Conservation (phyloP, 192 early-diverging fungal genomes). For the Lunasporangiospora selenospora region DNA sequence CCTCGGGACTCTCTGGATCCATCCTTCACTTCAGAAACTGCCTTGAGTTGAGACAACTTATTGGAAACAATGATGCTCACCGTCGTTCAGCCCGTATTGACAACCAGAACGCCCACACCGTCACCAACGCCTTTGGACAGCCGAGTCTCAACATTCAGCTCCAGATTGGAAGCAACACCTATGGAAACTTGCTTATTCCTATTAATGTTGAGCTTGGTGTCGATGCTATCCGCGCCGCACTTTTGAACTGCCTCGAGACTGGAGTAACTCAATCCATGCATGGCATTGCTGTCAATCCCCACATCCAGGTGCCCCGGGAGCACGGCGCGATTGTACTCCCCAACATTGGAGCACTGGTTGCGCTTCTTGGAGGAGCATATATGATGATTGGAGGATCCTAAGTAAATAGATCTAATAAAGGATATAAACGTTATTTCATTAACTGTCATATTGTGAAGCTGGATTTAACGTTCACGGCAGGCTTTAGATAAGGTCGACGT, state of each 20-base stretch:
- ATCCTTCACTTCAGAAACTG: background rate
- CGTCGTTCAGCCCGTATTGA: background rate
- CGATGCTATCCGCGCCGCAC: constrained; percentile 1
- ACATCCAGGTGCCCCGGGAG: background rate
- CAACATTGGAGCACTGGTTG: background rate
- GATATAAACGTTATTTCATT: too few relatives aligned
- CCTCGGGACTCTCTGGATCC: too few relatives aligned
- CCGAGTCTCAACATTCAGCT: background rate
- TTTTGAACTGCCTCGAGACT: constrained; percentile 5
- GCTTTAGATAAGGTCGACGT: too few relatives aligned
- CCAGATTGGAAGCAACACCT: background rate
- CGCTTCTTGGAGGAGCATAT: too few relatives aligned
- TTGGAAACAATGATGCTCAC: background rate
- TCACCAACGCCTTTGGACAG: background rate
- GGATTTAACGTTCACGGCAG: too few relatives aligned
- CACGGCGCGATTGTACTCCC: constrained; percentile 1
- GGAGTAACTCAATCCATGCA: background rate
- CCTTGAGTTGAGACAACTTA: background rate
- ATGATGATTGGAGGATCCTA: too few relatives aligned
- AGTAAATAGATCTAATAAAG: too few relatives aligned
- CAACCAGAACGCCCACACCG: background rate
- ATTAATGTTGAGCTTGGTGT: background rate
- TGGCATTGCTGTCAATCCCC: background rate
- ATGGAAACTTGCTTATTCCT: constrained; percentile 1
- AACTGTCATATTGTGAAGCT: too few relatives aligned